Conservation (phyloP, 768 basidiomycete genomes). For the Lentinula raphanica region DNA sequence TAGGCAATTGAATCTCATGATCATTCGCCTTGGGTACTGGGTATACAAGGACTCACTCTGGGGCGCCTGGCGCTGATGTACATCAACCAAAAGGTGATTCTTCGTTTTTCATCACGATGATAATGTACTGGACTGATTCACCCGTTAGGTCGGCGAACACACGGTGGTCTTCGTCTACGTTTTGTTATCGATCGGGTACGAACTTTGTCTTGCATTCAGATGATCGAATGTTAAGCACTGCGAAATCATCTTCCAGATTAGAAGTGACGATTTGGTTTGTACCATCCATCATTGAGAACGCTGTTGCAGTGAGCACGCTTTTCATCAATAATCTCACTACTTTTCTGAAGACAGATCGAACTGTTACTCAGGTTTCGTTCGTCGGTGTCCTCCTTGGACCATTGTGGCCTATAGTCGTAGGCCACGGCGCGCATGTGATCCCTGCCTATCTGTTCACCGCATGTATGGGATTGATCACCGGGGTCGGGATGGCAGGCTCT, state of each 20-base stretch:
- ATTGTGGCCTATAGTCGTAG: conserved; percentile 43
- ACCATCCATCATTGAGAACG: conserved; percentile 44
- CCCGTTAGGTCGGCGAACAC: conserved; percentile 26
- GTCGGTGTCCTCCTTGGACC: conserved; percentile 51
- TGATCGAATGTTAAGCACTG: too few relatives aligned
- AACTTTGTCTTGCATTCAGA: not conserved
- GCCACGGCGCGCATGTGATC: conserved; percentile 28
- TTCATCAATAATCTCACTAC: too few relatives aligned
- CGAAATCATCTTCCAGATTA: conserved; percentile 27
- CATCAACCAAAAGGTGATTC: conserved; percentile 37
- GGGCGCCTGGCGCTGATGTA: conserved; percentile 50
- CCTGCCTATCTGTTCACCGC: conserved; percentile 30
- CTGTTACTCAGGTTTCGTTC: conserved; percentile 27
- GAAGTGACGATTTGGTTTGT: conserved; percentile 51
- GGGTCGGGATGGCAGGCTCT: conserved; percentile 45
- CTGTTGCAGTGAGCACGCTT: conserved; percentile 31
- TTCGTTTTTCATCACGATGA: not conserved
- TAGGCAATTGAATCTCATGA: too few relatives aligned
- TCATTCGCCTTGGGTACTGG: too few relatives aligned
- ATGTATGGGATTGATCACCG: conserved; percentile 47
- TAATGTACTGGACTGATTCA: not conserved
- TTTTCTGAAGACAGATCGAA: too few relatives aligned
- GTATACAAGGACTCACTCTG: conserved; percentile 35
- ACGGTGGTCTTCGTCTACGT: conserved; percentile 28
- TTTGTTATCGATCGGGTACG: conserved; percentile 26